Base-by-base conservation (phyloP, 208 protist species). In the Zelonia costaricensis region DNA sequence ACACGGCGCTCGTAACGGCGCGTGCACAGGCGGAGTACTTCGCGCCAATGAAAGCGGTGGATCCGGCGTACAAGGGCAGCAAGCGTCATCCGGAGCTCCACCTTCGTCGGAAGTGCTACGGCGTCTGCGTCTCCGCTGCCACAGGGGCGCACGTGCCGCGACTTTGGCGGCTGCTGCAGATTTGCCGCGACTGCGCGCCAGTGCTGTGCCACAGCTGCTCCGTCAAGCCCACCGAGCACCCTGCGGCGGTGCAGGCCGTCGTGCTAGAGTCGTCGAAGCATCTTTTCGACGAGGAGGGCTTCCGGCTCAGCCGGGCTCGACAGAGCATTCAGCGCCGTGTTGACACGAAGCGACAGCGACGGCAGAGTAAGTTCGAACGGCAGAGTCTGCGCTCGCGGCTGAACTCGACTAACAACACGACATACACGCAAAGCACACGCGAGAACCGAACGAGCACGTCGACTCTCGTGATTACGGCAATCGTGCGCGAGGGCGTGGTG, bases 191-290 rank as follows among this genome's bases (percentile, higher is more conserved):
- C 25, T 57, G 47, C 1, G 67, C 42, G 6, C 70, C 78, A 6
- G 79, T 80, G n/a, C 62, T 56, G 48, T 91, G 86, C 57, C 62
- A 82, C 30, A 90, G 81, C 69, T 67, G 64, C 64, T 65, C 73
- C 0, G 20, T 55, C 35, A 69, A 74, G 8, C 75, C 60, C 31
- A 66, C 36, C 10, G 85, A 78, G 53, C 85, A 89, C 74, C 76
- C 75, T 47, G 80, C 75, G 31, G 80, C 77, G 22, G 75, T 93
- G 35, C 90, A 96, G 56, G 90, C 85, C 9, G 75, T 93, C 28
- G 80, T 96, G 22, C 53, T 96, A 8, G 86, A 96, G 61, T 86
- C 90, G 12, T 96, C 90, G 10, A 96, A 96, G 46, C 86, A 96
- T 55, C 68, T 96, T 12, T 96, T 93, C 75, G 80, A 96, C 69